phyloP scores from a whole-genome alignment of 345 rosid genomes.

The Kandelia obovata region DNA sequence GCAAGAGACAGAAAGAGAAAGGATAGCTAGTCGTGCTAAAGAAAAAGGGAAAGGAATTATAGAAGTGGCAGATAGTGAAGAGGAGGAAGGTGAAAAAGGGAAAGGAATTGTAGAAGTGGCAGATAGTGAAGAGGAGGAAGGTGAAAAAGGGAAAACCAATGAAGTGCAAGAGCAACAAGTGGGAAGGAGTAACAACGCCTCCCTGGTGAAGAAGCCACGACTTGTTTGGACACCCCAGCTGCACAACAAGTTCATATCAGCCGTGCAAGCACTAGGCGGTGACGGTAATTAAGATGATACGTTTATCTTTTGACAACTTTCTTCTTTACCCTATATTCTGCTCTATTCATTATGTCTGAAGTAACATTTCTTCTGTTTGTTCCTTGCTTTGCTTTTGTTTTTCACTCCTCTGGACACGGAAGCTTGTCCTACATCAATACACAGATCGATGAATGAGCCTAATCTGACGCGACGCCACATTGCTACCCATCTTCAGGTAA shows the following conservation, averaged over 20 bases:
- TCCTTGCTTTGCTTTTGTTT: too few relatives aligned
- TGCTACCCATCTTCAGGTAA: constrained; percentile 61
- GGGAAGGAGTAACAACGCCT: neutral
- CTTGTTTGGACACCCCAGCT: constrained; percentile 36
- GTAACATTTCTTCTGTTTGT: neutral
- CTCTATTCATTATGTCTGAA: neutral
- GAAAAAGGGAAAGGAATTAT: neutral
- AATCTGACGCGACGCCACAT: constrained; percentile 42
- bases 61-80: neutral
- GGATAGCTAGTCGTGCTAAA: neutral
- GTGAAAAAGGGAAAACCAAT: too few relatives aligned
- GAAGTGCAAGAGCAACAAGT: too few relatives aligned
- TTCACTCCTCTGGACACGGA: constrained; percentile 18
- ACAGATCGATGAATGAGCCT: constrained; percentile 41
- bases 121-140: neutral
- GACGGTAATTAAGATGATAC: neutral
- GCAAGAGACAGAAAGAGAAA: neutral
- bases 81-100: neutral
- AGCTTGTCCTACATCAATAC: constrained; percentile 40
- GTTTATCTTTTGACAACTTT: neutral
- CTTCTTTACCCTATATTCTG: neutral
- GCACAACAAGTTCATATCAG: constrained; percentile 43
- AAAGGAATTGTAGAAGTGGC: neutral
- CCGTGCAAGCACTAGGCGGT: constrained; percentile 34
- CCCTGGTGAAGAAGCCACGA: neutral